Percentiles rank a stretch among this genome's conserved stretches.
Conservation (phyloP, 2,329 filamentous ascomycete genomes). For the Neocucurbitaria cava region DNA sequence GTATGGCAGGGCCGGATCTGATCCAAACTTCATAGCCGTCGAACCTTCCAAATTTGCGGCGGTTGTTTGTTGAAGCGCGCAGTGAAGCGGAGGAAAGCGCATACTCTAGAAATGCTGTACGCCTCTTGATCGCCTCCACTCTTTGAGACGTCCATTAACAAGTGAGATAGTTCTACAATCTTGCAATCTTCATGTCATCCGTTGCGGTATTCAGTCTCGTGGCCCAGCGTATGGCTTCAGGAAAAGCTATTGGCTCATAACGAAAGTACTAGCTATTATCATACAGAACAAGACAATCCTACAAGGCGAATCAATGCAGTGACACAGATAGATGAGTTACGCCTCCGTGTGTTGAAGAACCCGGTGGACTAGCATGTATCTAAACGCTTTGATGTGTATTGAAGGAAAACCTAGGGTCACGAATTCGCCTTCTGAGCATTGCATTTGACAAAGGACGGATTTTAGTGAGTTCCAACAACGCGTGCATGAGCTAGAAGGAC, state of each 20-base stretch:
- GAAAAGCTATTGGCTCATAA: slow-evolving; percentile 22
- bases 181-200: slow-evolving; percentile 95
- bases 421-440: too few species aligned
- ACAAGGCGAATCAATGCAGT: too few species aligned
- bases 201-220: slow-evolving; percentile 93
- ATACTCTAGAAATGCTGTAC: slow-evolving; percentile 89
- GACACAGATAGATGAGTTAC: too few species aligned
- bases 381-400: too few species aligned
- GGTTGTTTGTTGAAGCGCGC: slow-evolving; percentile 92
- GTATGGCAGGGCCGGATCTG: not conserved
- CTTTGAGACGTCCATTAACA: slow-evolving; percentile 1
- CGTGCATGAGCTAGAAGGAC: not conserved
- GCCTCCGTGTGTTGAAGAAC: too few species aligned
- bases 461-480: too few species aligned
- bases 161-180: slow-evolving; percentile 84
- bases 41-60: slow-evolving; percentile 90
- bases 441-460: too few species aligned
- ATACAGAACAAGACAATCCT: not conserved
- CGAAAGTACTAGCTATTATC: slow-evolving; percentile 2
- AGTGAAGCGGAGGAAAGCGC: slow-evolving; percentile 93
- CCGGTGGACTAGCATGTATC: too few species aligned
- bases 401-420: too few species aligned
- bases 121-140: slow-evolving; percentile 38
- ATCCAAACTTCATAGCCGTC: slow-evolving; percentile 59
- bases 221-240: slow-evolving; percentile 77